These are phyloP conservation scores for Coemansia sp. DNA, from an alignment of 192 early-diverging fungal genomes.

Conservation along the genomic window DNA sequence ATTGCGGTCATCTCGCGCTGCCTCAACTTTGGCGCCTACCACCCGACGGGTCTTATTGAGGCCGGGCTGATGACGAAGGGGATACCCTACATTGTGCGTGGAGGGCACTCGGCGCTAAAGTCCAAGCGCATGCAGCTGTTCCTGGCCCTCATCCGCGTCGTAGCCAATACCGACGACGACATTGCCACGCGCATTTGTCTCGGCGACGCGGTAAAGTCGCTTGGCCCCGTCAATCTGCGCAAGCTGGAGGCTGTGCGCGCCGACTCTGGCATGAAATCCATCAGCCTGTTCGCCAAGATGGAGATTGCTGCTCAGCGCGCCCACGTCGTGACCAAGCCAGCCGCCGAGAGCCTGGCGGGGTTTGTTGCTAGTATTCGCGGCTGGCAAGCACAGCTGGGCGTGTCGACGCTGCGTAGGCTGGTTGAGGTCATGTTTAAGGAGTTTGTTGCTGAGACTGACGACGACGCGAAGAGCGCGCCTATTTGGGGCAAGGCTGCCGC, in stretches of 20 bases:
- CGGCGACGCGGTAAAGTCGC: constrained; percentile 12
- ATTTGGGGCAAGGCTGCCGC: constrained; percentile 1
- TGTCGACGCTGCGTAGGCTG: constrained; percentile 7
- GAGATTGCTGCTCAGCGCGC: background rate
- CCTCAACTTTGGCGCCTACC: constrained; percentile 56
- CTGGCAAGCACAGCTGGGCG: constrained; percentile 17
- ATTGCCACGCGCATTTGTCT: constrained; percentile 34
- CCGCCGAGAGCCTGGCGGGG: constrained; percentile 10
- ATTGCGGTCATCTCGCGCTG: constrained; percentile 65
- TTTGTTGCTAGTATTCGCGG: constrained; percentile 12
- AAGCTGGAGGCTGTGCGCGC: constrained; percentile 2
- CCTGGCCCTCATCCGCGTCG: constrained; percentile 34
- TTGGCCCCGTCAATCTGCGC: constrained; percentile 13
- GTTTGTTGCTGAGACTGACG: constrained; percentile 8
- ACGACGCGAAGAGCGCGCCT: background rate
- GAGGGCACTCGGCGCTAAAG: constrained; percentile 39
- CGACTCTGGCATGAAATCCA: background rate
- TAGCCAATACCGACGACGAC: constrained; percentile 37
- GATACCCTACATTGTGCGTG: constrained; percentile 44
- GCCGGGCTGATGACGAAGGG: constrained; percentile 51
- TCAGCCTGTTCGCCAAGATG: constrained; percentile 5
- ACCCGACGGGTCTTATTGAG: constrained; percentile 56
- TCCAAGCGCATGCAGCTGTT: constrained; percentile 37
- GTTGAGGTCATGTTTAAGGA: constrained; percentile 15
- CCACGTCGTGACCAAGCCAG: constrained; percentile 5